Evolutionary conservation across 176 grass and related monocot species (phyloP).

Genomic region (Eragrostis nindensis): DNA sequence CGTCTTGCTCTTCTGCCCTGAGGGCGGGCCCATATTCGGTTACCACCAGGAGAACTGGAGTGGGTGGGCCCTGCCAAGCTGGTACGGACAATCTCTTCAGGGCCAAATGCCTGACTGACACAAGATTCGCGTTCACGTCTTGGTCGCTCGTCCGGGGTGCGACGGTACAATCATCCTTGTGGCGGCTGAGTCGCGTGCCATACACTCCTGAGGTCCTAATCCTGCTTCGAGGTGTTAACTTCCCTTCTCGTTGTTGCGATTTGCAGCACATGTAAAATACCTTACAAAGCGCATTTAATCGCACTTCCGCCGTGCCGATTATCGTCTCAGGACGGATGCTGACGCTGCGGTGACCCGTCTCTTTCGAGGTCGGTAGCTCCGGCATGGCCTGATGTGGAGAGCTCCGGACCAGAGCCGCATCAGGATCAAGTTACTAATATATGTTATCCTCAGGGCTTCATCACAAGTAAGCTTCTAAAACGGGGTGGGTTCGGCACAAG

Average conservation of each 20-base stretch:
- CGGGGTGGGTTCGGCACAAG: too few species aligned
- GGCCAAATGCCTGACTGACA: not conserved
- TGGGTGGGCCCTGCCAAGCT: not conserved
- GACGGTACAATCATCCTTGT: not conserved
- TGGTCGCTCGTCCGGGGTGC: not conserved
- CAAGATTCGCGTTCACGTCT: constrained; percentile 1
- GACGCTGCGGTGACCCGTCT: constrained; percentile 38
- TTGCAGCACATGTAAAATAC: constrained; percentile 7
- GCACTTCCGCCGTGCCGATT: not conserved
- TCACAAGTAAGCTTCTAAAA: constrained; percentile 19
- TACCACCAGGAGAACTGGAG: not conserved
- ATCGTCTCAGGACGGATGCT: constrained; percentile 2
- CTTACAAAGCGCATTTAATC: not conserved
- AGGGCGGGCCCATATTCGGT: not conserved
- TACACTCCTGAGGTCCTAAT: not conserved
- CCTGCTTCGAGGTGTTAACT: too few species aligned
- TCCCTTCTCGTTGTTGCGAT: not conserved
- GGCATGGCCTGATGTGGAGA: constrained; percentile 18
- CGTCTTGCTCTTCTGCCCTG: too few species aligned
- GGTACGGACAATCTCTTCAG: not conserved
- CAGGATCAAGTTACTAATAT: constrained; percentile 26
- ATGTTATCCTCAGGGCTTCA: constrained; percentile 37
- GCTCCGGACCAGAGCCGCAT: not conserved
- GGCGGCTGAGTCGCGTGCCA: constrained; percentile 10
- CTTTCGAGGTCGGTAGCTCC: constrained; percentile 38